Evolutionary conservation across 1,284 basidiomycete genomes (phyloP), one percentile per base, ranked within the genome.

Genomic region (Moesziomyces sp.): DNA sequence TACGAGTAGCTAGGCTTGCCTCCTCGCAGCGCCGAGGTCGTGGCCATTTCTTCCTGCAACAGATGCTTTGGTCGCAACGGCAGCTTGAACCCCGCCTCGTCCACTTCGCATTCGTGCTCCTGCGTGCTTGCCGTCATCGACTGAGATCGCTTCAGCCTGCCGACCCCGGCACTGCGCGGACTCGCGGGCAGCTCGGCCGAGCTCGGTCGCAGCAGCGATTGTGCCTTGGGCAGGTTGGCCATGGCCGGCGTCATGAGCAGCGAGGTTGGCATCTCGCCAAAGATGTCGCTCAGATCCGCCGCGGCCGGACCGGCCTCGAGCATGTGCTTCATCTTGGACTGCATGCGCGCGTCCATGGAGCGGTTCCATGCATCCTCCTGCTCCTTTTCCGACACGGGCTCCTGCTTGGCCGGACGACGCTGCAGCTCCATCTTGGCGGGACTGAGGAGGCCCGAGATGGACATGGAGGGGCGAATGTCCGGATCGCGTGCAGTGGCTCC

Each of bases 251-350:
- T 62, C 53, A 60, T 70, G 33, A 74, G 72, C 30, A 74, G 40
- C 4, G 72, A 74, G 4, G 60, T 71, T 6, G 73, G 73, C 48
- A 63, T 57, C 43, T 75, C 73, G 19, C 63, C 68, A 49, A 70
- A 69, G 30, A 69, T 55, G 30, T 74, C 72, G 47, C 44, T 63
- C 26, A 74, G 62, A 24, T 74, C 72, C 26, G 40, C 46, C 2
- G 45, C 66, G 19, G 66, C 43, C 1, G 66, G 66, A 5, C 72
- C 72, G 1, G 66, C 66, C 55, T 74, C 62, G 42, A 74, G 52
- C 62, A 74, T 65, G 28, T 60, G 44, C 42, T 55, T 54, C 58
- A 74, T 60, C 56, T 62, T 61, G 44, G 55, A 43, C 48, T 74
- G 72, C 56, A 52, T 66, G 30, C 52, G 33, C 1, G 38, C 35